These are phyloP conservation scores for Daldinia sp. DNA, from an alignment of 2,329 filamentous ascomycete species.

Conservation along the genomic window DNA sequence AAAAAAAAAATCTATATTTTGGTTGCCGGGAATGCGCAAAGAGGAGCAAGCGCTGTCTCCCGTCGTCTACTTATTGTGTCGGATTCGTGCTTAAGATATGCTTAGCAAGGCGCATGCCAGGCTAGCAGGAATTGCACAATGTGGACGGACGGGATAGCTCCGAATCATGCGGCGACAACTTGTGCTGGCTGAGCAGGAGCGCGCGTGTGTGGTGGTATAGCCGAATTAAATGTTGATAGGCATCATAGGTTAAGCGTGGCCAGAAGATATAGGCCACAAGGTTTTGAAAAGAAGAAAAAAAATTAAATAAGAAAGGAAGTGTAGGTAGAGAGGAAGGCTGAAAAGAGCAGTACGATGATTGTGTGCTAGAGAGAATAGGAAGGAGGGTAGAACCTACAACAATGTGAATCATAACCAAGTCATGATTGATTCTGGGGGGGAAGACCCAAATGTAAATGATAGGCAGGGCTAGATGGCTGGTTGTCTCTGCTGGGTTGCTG, in stretches of 20 bases:
- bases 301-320: constrained; percentile 18
- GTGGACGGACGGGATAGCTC: constrained; percentile 20
- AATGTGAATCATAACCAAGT: constrained; percentile 46
- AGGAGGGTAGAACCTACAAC: constrained; percentile 39
- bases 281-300: neutral
- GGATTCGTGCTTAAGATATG: constrained; percentile 22
- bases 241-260: constrained; percentile 30
- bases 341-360: constrained; percentile 28
- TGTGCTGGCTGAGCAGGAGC: constrained; percentile 26
- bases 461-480: constrained; percentile 7
- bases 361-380: constrained; percentile 28
- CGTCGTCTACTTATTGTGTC: constrained; percentile 25
- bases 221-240: constrained; percentile 21
- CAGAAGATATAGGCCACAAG: constrained; percentile 9
- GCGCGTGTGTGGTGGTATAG: constrained; percentile 20
- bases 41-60: constrained; percentile 12
- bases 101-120: constrained; percentile 27
- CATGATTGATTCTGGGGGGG: constrained; percentile 38
- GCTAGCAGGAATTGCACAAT: constrained; percentile 19
- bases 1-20: neutral
- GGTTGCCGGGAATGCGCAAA: constrained; percentile 26
- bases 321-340: constrained; percentile 7
- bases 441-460: constrained; percentile 34
- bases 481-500: neutral
- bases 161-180: constrained; percentile 36